These are phyloP conservation scores for Alternaria burnsii DNA, from an alignment of 2,329 filamentous ascomycete species.

Conservation along the genomic window DNA sequence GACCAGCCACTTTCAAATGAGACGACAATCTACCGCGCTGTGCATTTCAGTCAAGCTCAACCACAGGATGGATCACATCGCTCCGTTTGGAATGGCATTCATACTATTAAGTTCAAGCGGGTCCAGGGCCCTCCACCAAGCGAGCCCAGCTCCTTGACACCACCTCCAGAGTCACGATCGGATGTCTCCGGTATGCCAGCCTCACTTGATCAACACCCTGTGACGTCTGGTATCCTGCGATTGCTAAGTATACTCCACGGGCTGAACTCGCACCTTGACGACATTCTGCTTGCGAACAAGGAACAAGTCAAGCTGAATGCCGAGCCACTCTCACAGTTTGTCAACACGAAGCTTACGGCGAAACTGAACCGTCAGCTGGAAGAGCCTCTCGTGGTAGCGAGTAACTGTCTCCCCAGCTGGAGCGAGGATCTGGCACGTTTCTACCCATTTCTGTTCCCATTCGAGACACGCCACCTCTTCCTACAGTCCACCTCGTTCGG, in stretches of 20 bases:
- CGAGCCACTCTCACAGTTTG: conserved; percentile 90
- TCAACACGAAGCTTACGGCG: conserved; percentile 97
- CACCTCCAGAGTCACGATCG: conserved; percentile 60
- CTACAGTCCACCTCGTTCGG: conserved; percentile 98
- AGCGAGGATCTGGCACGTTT: conserved; percentile 92
- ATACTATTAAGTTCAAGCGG: conserved; percentile 90
- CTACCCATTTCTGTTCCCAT: conserved; percentile 97
- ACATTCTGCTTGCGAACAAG: conserved; percentile 82
- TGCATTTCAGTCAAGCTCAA: conserved; percentile 73
- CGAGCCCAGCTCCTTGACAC: conserved; percentile 71
- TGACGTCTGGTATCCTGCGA: conserved; percentile 85
- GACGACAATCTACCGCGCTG: conserved; percentile 93
- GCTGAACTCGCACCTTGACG: conserved; percentile 90
- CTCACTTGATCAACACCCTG: conserved; percentile 83
- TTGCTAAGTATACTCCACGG: conserved; percentile 91
- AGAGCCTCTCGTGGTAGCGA: conserved; percentile 95
- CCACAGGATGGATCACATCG: conserved; percentile 73
- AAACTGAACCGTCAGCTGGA: conserved; percentile 97
- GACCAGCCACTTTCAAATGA: conserved; percentile 85
- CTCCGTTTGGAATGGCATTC: conserved; percentile 88
- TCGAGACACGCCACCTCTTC: conserved; percentile 96
- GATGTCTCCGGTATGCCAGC: conserved; percentile 72
- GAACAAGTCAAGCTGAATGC: conserved; percentile 74
- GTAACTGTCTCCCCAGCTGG: conserved; percentile 94
- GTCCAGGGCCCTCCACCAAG: conserved; percentile 82